Percentiles rank a stretch among this genome's conserved stretches.
These are phyloP conservation scores for Leonotis leonurus DNA, from an alignment of 257 asterid species.

Conservation along the genomic window DNA sequence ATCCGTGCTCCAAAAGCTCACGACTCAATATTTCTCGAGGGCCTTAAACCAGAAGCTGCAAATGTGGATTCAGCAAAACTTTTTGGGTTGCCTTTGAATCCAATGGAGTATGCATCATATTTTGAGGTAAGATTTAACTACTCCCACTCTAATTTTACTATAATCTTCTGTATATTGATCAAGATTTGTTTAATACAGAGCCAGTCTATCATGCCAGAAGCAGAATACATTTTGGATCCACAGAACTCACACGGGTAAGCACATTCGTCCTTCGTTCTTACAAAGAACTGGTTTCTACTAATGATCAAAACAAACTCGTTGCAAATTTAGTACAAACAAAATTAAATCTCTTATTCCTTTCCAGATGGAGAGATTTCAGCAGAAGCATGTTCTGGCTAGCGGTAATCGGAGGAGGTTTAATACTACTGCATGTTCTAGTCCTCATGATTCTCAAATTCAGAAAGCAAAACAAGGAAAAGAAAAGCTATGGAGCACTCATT, in stretches of 20 bases:
- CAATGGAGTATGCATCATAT: conserved; percentile 65
- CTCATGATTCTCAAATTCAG: conserved; percentile 40
- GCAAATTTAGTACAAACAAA: too few species aligned
- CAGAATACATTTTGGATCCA: conserved; percentile 64
- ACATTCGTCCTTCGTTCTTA: background rate
- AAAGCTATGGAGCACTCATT: conserved; percentile 58
- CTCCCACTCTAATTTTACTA: background rate
- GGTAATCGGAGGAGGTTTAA: conserved; percentile 48
- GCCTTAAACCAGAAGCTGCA: conserved; percentile 34
- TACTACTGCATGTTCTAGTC: conserved; percentile 44
- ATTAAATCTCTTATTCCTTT: too few species aligned
- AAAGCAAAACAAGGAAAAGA: conserved; percentile 37
- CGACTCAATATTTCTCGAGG: conserved; percentile 28
- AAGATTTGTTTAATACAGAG: conserved; percentile 43
- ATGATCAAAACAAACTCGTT: too few species aligned
- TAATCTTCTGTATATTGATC: conserved; percentile 11
- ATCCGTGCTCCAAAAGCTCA: conserved; percentile 26
- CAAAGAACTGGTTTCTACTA: background rate
- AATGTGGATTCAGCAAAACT: conserved; percentile 29
- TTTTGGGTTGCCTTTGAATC: conserved; percentile 66
- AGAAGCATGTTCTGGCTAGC: conserved; percentile 91
- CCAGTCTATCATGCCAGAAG: conserved; percentile 60
- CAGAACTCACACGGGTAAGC: conserved; percentile 68
- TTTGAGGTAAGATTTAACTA: conserved; percentile 49
- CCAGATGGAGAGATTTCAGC: conserved; percentile 85